Evolutionary conservation across 2,329 filamentous ascomycete species (phyloP), one percentile per base, ranked within the genome.

Genomic region (Trichoderma oligosporum): DNA sequence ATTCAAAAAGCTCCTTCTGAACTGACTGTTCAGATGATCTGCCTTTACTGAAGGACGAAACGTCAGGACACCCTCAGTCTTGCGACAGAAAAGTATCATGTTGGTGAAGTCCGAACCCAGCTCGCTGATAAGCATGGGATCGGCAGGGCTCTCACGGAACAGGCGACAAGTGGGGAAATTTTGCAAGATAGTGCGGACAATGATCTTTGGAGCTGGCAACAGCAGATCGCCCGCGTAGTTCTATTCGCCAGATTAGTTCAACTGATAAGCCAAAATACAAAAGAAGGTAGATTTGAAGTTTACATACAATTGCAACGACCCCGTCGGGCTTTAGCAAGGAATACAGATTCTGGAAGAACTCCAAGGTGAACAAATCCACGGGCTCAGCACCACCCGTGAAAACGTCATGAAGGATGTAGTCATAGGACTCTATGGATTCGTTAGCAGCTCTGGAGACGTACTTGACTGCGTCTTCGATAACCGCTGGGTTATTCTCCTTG

Each of bases 371-470:
- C 7, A 99, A 82, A 7, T 86, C 79, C 2, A 92, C 84, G 0
- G 94, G 94, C 71, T 97, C 94, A 0, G 91, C 92, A 52, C 94
- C 94, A 22, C 94, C 94, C 0, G 94, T 99, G 71, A 99, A 99
- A 22, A 99, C 94, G 65, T 99, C 94, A 71, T 99, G 94, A 54
- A 99, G 81, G 67, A 99, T 94, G 75, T 96, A 97, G 74, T 97
- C 87, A 70, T 88, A 99, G 25, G 77, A 77, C 45, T 76, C 70
- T 7, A 73, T 70, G 57, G 75, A 65, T 25, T 73, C 64, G 49
- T 73, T 67, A 55, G 76, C 75, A 46, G 79, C 68, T 52, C 73
- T 67, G 44, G 76, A 71, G 16, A 84, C 81, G 70, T 85, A 96
- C n/a, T 76, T 74, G 2, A 91, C 84, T 0, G 94, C 94, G 65